Percentiles rank a stretch among this genome's conserved stretches.
These are phyloP conservation scores for Jackrogersella minutella DNA, from an alignment of 495 filamentous ascomycete species.

Conservation along the genomic window DNA sequence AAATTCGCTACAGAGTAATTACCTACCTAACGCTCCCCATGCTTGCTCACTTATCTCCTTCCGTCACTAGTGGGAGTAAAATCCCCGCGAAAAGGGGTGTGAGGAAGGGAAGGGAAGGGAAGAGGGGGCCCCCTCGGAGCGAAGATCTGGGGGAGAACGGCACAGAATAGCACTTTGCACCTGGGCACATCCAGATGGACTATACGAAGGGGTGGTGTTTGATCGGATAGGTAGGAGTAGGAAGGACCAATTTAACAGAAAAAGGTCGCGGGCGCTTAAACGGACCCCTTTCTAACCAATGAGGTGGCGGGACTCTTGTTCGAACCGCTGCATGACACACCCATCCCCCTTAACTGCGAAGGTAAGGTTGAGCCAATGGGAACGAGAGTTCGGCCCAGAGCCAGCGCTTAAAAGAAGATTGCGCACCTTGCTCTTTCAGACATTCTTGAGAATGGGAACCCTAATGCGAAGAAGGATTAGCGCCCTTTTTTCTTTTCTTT, in stretches of 20 bases:
- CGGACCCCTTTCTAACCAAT: slow-evolving; percentile 15
- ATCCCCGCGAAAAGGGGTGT: slow-evolving; percentile 10
- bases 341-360: slow-evolving; percentile 29
- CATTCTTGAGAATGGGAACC: slow-evolving; percentile 2
- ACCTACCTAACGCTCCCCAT: background rate
- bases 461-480: slow-evolving; percentile 17
- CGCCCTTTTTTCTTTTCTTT: background rate
- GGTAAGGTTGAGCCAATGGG: slow-evolving; percentile 32
- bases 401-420: slow-evolving; percentile 42
- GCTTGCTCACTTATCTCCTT: slow-evolving; percentile 2
- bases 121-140: background rate
- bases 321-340: slow-evolving; percentile 43
- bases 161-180: background rate
- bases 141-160: slow-evolving; percentile 25
- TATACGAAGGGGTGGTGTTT: slow-evolving; percentile 1
- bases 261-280: slow-evolving; percentile 43
- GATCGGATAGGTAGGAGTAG: slow-evolving; percentile 13
- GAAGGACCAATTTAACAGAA: slow-evolving; percentile 27
- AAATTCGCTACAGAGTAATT: background rate
- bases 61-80: slow-evolving; percentile 16
- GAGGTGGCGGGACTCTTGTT: slow-evolving; percentile 9
- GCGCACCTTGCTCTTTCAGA: slow-evolving; percentile 7
- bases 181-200: background rate
- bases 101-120: background rate
- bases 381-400: background rate